A percentile compares a stretch with the other conserved stretches of the same genome.
Conservation (phyloP, 305 asterid species). For the Solanum hybrid region DNA sequence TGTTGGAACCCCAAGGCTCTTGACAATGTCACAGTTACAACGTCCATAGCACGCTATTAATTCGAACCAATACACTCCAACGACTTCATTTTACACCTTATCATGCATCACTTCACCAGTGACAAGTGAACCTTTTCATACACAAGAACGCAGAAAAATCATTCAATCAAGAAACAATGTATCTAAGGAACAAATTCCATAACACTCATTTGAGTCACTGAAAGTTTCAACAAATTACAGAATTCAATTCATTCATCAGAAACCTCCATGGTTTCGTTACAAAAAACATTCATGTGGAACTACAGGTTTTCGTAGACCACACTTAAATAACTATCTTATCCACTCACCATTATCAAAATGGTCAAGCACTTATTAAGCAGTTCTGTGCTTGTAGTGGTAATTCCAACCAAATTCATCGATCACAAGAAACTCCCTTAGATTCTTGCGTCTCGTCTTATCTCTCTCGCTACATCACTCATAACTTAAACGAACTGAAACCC, state of each 20-base stretch:
- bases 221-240: constrained; percentile 6
- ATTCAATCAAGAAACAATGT: not conserved
- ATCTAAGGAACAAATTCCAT: not conserved
- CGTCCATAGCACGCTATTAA: not conserved
- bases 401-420: not conserved
- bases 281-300: not conserved
- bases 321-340: not conserved
- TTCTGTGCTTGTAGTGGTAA: not conserved
- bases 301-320: constrained; percentile 2
- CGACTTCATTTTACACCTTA: not conserved
- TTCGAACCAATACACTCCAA: not conserved
- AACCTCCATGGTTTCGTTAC: constrained; percentile 9
- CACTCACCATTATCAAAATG: not conserved
- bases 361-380: constrained; percentile 4
- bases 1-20: not conserved
- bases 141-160: not conserved
- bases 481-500: not conserved
- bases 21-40: not conserved
- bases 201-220: not conserved
- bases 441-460: not conserved
- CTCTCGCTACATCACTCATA: not conserved
- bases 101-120: not conserved
- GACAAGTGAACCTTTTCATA: not conserved
- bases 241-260: constrained; percentile 4
- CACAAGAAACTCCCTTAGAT: not conserved